Conservation (phyloP, 352 stramenopile genomes). For the Globisporangium alternatum region DNA sequence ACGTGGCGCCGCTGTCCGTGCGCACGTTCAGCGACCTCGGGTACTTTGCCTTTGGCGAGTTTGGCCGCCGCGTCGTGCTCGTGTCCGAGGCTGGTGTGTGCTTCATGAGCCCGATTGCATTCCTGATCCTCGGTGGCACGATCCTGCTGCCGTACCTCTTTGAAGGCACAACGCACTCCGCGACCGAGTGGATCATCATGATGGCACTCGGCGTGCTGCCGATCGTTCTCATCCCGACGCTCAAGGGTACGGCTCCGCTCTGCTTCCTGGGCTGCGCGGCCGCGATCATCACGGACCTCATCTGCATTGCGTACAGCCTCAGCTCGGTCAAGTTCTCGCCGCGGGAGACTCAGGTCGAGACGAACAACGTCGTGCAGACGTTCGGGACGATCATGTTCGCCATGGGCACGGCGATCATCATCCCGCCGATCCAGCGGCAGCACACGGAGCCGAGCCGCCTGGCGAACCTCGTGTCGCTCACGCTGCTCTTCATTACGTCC, state of each 20-base stretch:
- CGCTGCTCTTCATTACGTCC: constrained; percentile 66
- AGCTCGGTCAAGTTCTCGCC: constrained; percentile 33
- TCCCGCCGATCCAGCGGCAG: constrained; percentile 61
- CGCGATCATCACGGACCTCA: constrained; percentile 46
- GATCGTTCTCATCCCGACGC: constrained; percentile 58
- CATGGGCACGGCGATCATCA: constrained; percentile 61
- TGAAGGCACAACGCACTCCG: constrained; percentile 24
- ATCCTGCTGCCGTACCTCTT: constrained; percentile 54
- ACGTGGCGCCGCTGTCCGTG: constrained; percentile 45
- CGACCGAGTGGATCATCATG: constrained; percentile 61
- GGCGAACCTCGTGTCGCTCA: constrained; percentile 59
- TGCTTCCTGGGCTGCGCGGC: constrained; percentile 48
- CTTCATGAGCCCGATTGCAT: constrained; percentile 68
- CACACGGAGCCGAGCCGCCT: constrained; percentile 44
- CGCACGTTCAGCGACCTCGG: constrained; percentile 74
- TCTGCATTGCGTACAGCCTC: constrained; percentile 55
- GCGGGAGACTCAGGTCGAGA: constrained; percentile 49
- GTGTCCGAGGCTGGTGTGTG: constrained; percentile 54
- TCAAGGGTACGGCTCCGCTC: constrained; percentile 42
- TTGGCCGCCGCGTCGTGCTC: constrained; percentile 46
- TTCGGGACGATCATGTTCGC: constrained; percentile 77
- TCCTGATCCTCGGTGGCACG: constrained; percentile 67
- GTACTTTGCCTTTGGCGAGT: constrained; percentile 53
- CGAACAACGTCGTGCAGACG: constrained; percentile 37
- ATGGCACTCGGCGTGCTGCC: constrained; percentile 54